Evolutionary conservation across 495 filamentous ascomycete species (phyloP).

Genomic region (Penicillium maclennaniae): DNA sequence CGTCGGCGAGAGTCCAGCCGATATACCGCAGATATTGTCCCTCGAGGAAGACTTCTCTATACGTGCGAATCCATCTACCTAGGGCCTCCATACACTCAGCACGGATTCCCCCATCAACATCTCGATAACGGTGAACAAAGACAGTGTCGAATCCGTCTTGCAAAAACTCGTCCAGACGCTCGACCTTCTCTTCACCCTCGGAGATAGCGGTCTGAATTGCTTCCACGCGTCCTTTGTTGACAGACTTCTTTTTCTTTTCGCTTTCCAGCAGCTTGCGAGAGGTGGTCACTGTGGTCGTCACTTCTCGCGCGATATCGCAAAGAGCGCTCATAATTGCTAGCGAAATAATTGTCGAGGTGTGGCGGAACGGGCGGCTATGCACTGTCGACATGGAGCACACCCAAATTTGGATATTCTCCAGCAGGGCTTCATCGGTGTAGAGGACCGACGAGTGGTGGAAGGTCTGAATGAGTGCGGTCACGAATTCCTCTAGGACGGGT

Average conservation of each 20-base stretch:
- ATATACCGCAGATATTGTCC: slow-evolving; percentile 85
- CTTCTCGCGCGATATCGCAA: slow-evolving; percentile 56
- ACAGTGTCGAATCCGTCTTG: slow-evolving; percentile 83
- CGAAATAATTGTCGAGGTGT: slow-evolving; percentile 81
- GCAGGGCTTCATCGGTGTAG: slow-evolving; percentile 67
- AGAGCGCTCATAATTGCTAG: slow-evolving; percentile 71
- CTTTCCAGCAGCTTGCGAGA: slow-evolving; percentile 75
- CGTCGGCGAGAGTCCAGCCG: slow-evolving; percentile 90
- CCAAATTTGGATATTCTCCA: slow-evolving; percentile 86
- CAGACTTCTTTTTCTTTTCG: slow-evolving; percentile 70
- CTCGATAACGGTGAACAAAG: slow-evolving; percentile 92
- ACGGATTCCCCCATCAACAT: slow-evolving; percentile 83
- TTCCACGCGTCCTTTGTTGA: slow-evolving; percentile 69
- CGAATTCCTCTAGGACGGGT: slow-evolving; percentile 70
- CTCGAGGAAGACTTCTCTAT: slow-evolving; percentile 84
- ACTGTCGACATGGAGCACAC: slow-evolving; percentile 81
- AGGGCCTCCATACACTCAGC: slow-evolving; percentile 79
- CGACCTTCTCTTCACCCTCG: slow-evolving; percentile 59
- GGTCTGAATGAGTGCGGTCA: slow-evolving; percentile 65
- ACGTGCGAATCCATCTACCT: slow-evolving; percentile 77
- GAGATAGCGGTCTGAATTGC: slow-evolving; percentile 65
- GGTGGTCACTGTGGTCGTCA: slow-evolving; percentile 66
- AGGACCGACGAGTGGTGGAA: slow-evolving; percentile 71
- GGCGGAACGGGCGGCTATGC: slow-evolving; percentile 78
- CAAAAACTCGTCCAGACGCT: slow-evolving; percentile 62